These are phyloP conservation scores for Cutaneotrichosporon mucoides DNA, from an alignment of 1,284 basidiomycete genomes.

Conservation along the genomic window DNA sequence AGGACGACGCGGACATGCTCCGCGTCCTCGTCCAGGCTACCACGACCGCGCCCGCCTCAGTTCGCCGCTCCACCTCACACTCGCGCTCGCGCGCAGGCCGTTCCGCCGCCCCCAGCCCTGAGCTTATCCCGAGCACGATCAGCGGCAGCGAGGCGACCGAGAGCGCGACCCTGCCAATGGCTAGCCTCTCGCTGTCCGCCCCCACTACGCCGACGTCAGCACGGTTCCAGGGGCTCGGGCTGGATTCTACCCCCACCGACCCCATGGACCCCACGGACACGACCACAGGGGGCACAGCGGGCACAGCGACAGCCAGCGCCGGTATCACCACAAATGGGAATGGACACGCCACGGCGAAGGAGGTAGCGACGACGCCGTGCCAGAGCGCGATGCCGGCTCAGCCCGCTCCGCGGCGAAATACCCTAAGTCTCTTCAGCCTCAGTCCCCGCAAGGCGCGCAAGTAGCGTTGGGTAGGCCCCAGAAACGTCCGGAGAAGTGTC, in stretches of 20 bases:
- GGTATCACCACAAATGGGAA: too few relatives aligned
- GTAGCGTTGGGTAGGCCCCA: neutral
- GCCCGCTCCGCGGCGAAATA: neutral
- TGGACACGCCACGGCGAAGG: neutral
- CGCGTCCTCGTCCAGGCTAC: neutral
- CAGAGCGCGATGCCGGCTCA: too few relatives aligned
- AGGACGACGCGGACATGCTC: neutral
- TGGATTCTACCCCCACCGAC: too few relatives aligned
- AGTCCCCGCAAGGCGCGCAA: neutral
- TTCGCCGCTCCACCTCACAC: too few relatives aligned
- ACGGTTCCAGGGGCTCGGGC: too few relatives aligned
- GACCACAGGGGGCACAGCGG: too few relatives aligned
- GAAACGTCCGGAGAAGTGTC: neutral
- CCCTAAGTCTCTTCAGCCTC: neutral
- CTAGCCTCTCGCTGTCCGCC: too few relatives aligned
- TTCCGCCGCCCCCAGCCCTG: neutral
- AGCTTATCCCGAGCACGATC: neutral
- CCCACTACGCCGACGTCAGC: too few relatives aligned
- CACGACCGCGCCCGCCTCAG: too few relatives aligned
- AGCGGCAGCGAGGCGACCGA: neutral
- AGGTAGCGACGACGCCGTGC: neutral
- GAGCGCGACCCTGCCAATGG: too few relatives aligned
- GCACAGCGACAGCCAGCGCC: too few relatives aligned
- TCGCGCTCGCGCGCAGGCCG: neutral
- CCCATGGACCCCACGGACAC: too few relatives aligned